Evolutionary conservation across 495 filamentous ascomycete species (phyloP).

Genomic region (Durotheca rogersii): DNA sequence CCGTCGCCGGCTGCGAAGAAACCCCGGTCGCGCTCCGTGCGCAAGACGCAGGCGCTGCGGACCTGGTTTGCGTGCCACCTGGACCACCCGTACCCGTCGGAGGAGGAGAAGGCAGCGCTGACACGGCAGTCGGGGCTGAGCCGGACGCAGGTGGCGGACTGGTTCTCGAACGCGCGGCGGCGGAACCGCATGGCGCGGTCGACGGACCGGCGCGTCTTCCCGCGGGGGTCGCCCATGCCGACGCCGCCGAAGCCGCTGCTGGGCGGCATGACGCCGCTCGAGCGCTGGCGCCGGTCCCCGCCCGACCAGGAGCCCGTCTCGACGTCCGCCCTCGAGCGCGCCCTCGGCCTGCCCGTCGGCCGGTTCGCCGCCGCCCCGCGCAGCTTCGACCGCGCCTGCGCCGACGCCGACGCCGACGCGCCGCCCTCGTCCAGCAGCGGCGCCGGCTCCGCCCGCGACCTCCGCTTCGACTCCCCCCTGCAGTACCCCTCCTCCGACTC

Average conservation of each 20-base stretch:
- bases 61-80: conserved; percentile 20
- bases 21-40: conserved; percentile 6
- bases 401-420: too few species aligned
- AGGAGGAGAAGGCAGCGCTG: conserved; percentile 11
- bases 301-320: conserved; percentile 19
- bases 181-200: conserved; percentile 8
- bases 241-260: conserved; percentile 4
- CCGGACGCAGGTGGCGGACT: conserved; percentile 16
- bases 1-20: not conserved
- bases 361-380: too few species aligned
- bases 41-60: conserved; percentile 10
- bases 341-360: not conserved
- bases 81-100: conserved; percentile 15
- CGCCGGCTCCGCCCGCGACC: not conserved
- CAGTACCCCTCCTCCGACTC: conserved; percentile 8
- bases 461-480: not conserved
- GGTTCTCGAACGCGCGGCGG: conserved; percentile 24
- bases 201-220: conserved; percentile 6
- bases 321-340: conserved; percentile 7
- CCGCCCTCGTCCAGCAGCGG: too few species aligned
- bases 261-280: conserved; percentile 25
- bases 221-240: conserved; percentile 23
- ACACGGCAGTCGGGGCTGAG: conserved; percentile 20
- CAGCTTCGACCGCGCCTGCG: too few species aligned
- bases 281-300: conserved; percentile 25